Evolutionary conservation across 2,329 filamentous ascomycete genomes (phyloP).

Genomic region (Xylaria sp.): DNA sequence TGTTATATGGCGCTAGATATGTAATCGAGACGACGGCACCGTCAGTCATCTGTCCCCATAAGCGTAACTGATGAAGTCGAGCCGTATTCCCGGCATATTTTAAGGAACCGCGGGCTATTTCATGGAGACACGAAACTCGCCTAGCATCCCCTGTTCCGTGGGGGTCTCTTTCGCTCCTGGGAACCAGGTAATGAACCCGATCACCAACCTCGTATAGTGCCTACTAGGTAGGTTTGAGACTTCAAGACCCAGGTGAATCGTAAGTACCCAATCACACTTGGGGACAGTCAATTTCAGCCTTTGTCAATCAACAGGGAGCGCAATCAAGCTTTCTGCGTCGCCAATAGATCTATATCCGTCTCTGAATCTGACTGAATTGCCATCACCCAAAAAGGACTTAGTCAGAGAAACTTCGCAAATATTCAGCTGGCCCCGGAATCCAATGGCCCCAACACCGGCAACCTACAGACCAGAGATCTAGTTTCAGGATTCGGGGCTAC

Average conservation of each 20-base stretch:
- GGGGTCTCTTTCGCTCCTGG: neutral
- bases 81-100: neutral
- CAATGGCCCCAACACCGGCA: no score
- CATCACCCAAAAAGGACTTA: no score
- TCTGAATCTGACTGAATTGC: no score
- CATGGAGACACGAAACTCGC: slow-evolving; percentile 14
- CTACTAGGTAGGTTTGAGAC: neutral
- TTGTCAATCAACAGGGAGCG: no score
- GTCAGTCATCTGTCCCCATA: neutral
- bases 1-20: slow-evolving; percentile 16
- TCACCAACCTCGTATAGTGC: neutral
- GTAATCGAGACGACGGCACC: neutral
- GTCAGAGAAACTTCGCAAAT: no score
- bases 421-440: no score
- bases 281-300: no score
- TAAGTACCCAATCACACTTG: no score
- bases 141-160: neutral
- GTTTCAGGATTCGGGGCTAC: no score
- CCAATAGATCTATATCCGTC: no score
- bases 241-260: neutral
- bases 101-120: slow-evolving; percentile 1
- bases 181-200: neutral
- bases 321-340: no score
- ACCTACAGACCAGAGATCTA: no score
- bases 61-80: neutral